Evolutionary conservation across 306 rosid species (phyloP).

Genomic region (Clitoria ternatea): DNA sequence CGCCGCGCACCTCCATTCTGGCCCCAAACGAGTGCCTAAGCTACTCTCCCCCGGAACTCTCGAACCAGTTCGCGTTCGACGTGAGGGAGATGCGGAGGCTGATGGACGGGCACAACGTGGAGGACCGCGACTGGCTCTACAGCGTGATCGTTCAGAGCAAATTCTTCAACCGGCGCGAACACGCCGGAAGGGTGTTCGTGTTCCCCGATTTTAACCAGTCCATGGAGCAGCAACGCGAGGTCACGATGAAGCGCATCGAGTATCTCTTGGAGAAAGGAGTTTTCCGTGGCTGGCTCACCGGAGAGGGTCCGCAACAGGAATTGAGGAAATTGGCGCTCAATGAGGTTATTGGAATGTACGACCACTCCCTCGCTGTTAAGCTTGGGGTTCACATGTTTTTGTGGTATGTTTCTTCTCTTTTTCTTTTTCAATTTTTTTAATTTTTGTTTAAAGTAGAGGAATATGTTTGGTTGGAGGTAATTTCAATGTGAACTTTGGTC

Average conservation of each 20-base stretch:
- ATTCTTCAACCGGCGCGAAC: slow-evolving; percentile 54
- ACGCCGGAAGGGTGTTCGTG: slow-evolving; percentile 54
- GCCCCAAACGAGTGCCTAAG: not conserved
- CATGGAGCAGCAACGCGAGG: slow-evolving; percentile 81
- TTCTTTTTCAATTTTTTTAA: not conserved
- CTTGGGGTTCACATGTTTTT: slow-evolving; percentile 73
- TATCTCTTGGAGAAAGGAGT: slow-evolving; percentile 61
- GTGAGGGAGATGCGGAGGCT: slow-evolving; percentile 52
- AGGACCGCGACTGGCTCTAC: slow-evolving; percentile 76
- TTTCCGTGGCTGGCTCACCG: slow-evolving; percentile 70
- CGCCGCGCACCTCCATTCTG: not conserved
- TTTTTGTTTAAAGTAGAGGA: too few relatives aligned
- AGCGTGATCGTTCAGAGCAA: slow-evolving; percentile 57
- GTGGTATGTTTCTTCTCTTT: slow-evolving; percentile 39
- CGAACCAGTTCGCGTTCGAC: slow-evolving; percentile 34
- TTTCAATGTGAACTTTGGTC: too few relatives aligned
- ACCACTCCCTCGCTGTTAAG: slow-evolving; percentile 79
- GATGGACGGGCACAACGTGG: slow-evolving; percentile 64
- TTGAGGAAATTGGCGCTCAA: slow-evolving; percentile 53
- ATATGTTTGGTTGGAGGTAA: too few relatives aligned
- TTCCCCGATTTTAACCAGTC: slow-evolving; percentile 73
- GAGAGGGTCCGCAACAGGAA: slow-evolving; percentile 41
- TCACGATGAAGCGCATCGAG: slow-evolving; percentile 71
- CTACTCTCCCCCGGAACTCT: slow-evolving; percentile 31
- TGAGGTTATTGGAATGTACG: slow-evolving; percentile 63